Conservation (phyloP, 352 stramenopile species). For the Globisporangium takayamanum region DNA sequence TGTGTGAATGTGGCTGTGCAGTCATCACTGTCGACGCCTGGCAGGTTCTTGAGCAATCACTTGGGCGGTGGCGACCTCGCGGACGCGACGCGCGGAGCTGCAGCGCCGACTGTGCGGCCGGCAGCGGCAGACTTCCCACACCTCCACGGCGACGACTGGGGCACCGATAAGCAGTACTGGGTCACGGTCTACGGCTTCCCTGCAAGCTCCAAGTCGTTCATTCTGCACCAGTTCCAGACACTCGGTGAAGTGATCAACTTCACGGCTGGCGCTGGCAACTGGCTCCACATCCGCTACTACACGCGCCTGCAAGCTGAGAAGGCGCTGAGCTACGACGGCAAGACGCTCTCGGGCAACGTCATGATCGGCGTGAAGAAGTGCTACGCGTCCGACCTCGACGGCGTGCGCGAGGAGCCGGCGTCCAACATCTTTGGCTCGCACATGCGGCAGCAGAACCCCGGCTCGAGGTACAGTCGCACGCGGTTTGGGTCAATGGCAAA, state of each 20-base stretch:
- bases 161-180: slow-evolving; percentile 79
- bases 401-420: slow-evolving; percentile 40
- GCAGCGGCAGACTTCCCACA: slow-evolving; percentile 32
- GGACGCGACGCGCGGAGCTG: slow-evolving; percentile 9
- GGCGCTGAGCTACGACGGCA: slow-evolving; percentile 63
- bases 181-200: slow-evolving; percentile 78
- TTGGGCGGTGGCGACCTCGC: slow-evolving; percentile 21
- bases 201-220: slow-evolving; percentile 46
- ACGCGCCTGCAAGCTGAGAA: slow-evolving; percentile 78
- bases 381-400: slow-evolving; percentile 57
- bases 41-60: slow-evolving; percentile 32
- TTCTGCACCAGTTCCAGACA: slow-evolving; percentile 73
- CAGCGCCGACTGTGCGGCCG: background rate
- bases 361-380: slow-evolving; percentile 85
- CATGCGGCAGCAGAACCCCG: slow-evolving; percentile 34
- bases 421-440: slow-evolving; percentile 48
- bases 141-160: slow-evolving; percentile 65
- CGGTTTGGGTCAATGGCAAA: background rate
- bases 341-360: slow-evolving; percentile 48
- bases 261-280: slow-evolving; percentile 61
- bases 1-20: slow-evolving; percentile 1
- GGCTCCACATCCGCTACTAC: slow-evolving; percentile 75
- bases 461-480: slow-evolving; percentile 18
- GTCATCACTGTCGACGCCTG: slow-evolving; percentile 41
- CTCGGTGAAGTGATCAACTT: slow-evolving; percentile 72